These are phyloP conservation scores for Trichoderma koningii DNA, from an alignment of 2,329 filamentous ascomycete species.

Conservation along the genomic window DNA sequence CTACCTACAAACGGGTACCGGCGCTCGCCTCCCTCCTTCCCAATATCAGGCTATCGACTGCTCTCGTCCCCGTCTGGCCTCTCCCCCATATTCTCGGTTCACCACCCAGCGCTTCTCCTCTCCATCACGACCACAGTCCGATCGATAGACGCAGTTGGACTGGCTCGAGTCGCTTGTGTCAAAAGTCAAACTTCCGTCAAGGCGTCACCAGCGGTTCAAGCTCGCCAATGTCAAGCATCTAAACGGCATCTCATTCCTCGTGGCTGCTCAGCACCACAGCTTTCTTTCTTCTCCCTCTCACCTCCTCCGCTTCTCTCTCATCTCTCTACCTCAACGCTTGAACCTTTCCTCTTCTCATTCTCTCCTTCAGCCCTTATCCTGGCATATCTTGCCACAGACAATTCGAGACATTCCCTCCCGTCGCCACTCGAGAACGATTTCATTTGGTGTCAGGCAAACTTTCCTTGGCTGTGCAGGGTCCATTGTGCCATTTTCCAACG, in stretches of 20 bases:
- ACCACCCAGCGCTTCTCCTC: neutral
- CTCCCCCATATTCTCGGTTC: neutral
- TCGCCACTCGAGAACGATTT: neutral
- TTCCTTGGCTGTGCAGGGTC: neutral
- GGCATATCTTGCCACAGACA: neutral
- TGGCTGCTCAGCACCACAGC: conserved; percentile 18
- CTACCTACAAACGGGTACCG: neutral
- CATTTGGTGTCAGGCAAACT: neutral
- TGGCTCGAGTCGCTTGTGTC: neutral
- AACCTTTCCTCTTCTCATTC: no score
- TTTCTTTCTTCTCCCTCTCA: neutral
- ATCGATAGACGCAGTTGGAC: neutral
- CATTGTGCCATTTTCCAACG: neutral
- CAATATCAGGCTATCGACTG: conserved; percentile 13
- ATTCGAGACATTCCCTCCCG: neutral
- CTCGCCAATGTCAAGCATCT: conserved; percentile 12
- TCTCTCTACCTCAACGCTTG: no score
- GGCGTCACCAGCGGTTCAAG: neutral
- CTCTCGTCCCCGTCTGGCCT: conserved; percentile 10
- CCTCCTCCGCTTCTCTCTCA: neutral
- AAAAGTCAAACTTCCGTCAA: neutral
- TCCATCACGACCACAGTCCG: neutral
- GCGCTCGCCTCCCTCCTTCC: conserved; percentile 20
- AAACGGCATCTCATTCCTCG: conserved; percentile 2
- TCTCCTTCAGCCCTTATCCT: no score